Evolutionary conservation across 2,329 filamentous ascomycete species (phyloP), one percentile per base, ranked within the genome.

Genomic region (Camillea tinctor): DNA sequence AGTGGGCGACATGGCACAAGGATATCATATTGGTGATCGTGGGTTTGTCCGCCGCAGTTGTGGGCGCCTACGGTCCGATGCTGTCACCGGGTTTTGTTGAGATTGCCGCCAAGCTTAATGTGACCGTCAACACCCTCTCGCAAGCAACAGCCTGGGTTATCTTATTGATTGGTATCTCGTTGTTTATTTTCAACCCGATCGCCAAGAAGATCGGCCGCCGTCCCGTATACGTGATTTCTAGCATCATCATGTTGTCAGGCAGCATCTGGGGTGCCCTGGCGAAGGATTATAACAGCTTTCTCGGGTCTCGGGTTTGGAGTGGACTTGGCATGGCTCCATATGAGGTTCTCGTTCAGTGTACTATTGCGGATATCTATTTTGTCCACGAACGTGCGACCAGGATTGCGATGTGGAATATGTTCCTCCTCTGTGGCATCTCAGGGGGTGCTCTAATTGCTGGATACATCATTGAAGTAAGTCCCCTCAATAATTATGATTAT

Each of bases 311-410:
- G 13, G 74, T 82, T 36, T 71, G 82, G 21, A 75, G 75, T 4
- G 81, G 77, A 3, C 67, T 83, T 4, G 80, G 79, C 4, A 82
- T 82, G 78, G 79, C 80, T 0, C 77, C 81, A 0, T 79, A 79
- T 58, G 82, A 84, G 64, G 76, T 81, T 2, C 70, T 85, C 5
- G 80, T 84, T 4, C 81, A 83, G 68, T 80, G 79, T 66, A 83
- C 80, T 0, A 77, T 80, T 52, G 77, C 76, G 5, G 79, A 80
- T 55, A 66, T 80, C 24, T 81, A 78, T 64, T 81, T 77, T 59
- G 76, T 80, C 4, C 79, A 80, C 60, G 73, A 81, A 69, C 75
- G 79, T 6, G 79, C 77, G 3, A 77, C 75, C 22, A 72, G 76
- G 44, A 77, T 77, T 26, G 76, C 77, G 0, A 68, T 75, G 4